Evolutionary conservation across 495 filamentous ascomycete species (phyloP).

Genomic region (Podospora fimiseda): DNA sequence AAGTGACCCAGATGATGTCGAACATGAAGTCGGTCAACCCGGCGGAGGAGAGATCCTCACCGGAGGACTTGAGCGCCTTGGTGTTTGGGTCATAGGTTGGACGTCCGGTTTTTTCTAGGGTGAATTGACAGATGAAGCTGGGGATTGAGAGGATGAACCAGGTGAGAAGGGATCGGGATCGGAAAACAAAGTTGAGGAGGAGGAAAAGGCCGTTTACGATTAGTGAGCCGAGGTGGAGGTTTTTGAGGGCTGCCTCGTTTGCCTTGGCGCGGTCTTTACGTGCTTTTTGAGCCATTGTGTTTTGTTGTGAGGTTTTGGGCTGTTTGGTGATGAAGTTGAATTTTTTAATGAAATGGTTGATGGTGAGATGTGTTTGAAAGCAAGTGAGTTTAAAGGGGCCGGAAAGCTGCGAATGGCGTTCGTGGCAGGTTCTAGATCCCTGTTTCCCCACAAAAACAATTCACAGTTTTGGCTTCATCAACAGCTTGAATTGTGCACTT

Average conservation of each 20-base stretch:
- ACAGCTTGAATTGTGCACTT: not conserved
- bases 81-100: conserved; percentile 59
- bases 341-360: not conserved
- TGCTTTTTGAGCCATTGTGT: conserved; percentile 74
- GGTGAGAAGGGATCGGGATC: conserved; percentile 57
- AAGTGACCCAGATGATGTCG: conserved; percentile 90
- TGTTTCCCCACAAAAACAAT: not conserved
- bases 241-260: conserved; percentile 67
- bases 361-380: conserved; percentile 4
- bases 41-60: conserved; percentile 82
- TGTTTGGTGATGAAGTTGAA: conserved; percentile 6
- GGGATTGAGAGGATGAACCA: conserved; percentile 71
- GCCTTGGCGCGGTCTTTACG: conserved; percentile 81
- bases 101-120: conserved; percentile 74
- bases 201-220: conserved; percentile 67
- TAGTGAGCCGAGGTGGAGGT: conserved; percentile 69
- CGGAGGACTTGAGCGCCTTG: conserved; percentile 63
- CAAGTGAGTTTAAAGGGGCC: not conserved
- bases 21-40: conserved; percentile 97
- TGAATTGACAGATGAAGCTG: conserved; percentile 69
- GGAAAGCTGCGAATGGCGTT: not conserved
- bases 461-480: not conserved
- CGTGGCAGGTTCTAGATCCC: conserved; percentile 2
- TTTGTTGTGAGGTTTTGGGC: not conserved
- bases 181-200: conserved; percentile 59